These are phyloP conservation scores for Diaporthe longicolla DNA, from an alignment of 2,329 filamentous ascomycete species.

Conservation along the genomic window DNA sequence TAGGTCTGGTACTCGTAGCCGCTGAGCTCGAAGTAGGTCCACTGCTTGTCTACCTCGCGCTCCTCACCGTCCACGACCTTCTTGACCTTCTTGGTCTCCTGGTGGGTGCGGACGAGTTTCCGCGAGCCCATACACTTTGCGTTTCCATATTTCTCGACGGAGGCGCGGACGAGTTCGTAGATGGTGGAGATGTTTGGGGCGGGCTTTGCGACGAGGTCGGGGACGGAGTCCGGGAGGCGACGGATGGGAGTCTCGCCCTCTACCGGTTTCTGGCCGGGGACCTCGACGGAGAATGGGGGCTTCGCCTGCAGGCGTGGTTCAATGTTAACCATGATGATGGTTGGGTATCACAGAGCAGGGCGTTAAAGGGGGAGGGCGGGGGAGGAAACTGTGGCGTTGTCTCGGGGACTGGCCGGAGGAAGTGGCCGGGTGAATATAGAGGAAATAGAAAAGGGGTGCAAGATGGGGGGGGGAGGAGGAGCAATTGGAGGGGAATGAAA, in stretches of 20 bases:
- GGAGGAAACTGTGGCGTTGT: background rate
- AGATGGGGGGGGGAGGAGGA: background rate
- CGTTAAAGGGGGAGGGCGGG: background rate
- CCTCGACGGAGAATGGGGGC: conserved; percentile 78
- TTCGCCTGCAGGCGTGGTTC: conserved; percentile 65
- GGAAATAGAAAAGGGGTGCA: background rate
- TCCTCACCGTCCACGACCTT: conserved; percentile 87
- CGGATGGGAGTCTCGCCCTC: conserved; percentile 83
- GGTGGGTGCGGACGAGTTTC: conserved; percentile 81
- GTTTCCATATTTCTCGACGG: conserved; percentile 76
- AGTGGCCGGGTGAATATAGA: background rate
- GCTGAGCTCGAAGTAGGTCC: conserved; percentile 89
- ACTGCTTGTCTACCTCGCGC: conserved; percentile 85
- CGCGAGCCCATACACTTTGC: conserved; percentile 78
- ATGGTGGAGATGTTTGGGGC: conserved; percentile 77
- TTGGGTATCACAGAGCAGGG: conserved; percentile 34
- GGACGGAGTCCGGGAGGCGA: conserved; percentile 72
- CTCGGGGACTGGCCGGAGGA: background rate
- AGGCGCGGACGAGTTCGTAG: conserved; percentile 81
- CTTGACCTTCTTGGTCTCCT: conserved; percentile 91
- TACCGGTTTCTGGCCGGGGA: conserved; percentile 72
- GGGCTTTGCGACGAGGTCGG: conserved; percentile 73
- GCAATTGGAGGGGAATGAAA: background rate
- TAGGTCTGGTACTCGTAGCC: conserved; percentile 84
- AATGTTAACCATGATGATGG: conserved; percentile 38